Base-by-base conservation (phyloP, 352 stramenopile species). In the Phytophthora syringae region DNA sequence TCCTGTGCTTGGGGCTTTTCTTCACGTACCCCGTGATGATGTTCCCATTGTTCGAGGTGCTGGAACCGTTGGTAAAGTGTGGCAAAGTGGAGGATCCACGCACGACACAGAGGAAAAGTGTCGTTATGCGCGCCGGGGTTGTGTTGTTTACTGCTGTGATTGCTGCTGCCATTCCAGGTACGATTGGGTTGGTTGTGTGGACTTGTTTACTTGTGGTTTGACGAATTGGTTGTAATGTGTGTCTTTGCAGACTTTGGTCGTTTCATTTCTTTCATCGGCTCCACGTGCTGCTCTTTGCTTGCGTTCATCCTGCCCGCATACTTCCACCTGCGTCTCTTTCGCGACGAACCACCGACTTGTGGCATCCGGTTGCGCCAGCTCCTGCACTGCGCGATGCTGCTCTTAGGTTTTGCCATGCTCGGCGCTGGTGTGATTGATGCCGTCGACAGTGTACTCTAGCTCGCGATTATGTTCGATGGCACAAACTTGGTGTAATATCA, bases 1-100 rank as follows among this genome's bases (percentile, higher is more conserved):
- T 84, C 11, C 64, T 98, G 15, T 97, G 86, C 45, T 67, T 90
- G 10, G 93, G 86, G 1, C 76, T 98, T 1, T 98, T 98, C 69
- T 90, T 97, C 50, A 97, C 93, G 42, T 98, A 97, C 58, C 93
- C 93, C 4, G 80, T 98, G 21, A 98, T 98, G 93, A 88, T 98
- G 60, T 97, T 97, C 70, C 93, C 91, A 0, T 88, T 97, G 6
- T 95, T 94, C 65, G 86, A 87, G n/a, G 72, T 93, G n/a, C 55
- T 92, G 1, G 56, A 85, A 24, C 70, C 77, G 20, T 42, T 81
- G 21, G 12, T 89, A 6, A 24, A 27, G 5, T 66, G 56, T 32
- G 52, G 56, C n/a, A 70, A 71, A 20, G 5, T 71, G 15, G 61
- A 70, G 9, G 16, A 45, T 0, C 24, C 52, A 0, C 48, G 60